phyloP scores from a whole-genome alignment of 1,284 basidiomycete genomes.

The Trichosporon sp. region DNA sequence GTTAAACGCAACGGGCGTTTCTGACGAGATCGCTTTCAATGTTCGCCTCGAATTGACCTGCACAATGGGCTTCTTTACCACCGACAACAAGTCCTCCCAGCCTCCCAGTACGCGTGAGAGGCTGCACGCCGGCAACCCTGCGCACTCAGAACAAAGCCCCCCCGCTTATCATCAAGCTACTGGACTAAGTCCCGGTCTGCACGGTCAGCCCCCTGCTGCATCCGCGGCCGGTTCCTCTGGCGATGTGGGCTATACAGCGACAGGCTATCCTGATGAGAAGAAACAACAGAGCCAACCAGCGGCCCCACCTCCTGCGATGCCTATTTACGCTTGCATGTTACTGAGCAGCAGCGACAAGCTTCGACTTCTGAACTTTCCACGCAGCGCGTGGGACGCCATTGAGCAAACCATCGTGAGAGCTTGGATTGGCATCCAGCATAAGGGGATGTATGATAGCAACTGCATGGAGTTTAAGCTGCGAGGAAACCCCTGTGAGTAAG shows the following conservation, averaged over 20 bases:
- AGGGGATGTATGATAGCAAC: constrained; percentile 9
- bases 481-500: constrained; percentile 33
- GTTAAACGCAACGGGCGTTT: not conserved
- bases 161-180: not conserved
- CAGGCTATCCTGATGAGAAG: not conserved
- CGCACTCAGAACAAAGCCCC: not conserved
- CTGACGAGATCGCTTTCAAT: not conserved
- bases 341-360: constrained; percentile 7
- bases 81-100: not conserved
- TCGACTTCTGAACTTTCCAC: constrained; percentile 8
- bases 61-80: not conserved
- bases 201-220: not conserved
- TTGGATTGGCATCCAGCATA: constrained; percentile 34
- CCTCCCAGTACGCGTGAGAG: not conserved
- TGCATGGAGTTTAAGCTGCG: constrained; percentile 36
- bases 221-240: not conserved
- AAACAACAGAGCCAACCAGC: not conserved
- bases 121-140: not conserved
- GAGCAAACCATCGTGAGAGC: not conserved
- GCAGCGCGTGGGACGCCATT: not conserved
- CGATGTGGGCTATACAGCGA: not conserved
- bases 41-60: too few species aligned
- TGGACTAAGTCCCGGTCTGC: not conserved
- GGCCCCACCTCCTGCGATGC: not conserved
- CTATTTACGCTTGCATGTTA: constrained; percentile 2